phyloP scores from a whole-genome alignment of 768 basidiomycete genomes.

The Cyclocybe cylindracea region DNA sequence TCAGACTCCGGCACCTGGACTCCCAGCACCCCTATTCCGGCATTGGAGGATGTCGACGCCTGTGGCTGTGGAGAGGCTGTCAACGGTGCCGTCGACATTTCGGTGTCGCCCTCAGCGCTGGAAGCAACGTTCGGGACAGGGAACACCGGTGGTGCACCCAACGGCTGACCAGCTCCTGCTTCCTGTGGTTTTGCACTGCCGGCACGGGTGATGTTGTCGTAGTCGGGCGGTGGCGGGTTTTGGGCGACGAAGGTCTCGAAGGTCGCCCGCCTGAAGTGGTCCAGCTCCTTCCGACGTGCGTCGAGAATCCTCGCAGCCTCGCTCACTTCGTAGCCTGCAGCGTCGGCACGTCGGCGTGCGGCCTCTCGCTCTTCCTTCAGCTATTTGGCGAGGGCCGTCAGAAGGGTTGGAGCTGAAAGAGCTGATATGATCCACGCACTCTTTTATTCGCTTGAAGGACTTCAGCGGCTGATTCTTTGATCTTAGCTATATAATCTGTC shows the following conservation, averaged over 20 bases:
- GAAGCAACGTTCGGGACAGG: background rate
- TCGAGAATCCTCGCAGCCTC: constrained; percentile 27
- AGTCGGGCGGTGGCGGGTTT: constrained; percentile 30
- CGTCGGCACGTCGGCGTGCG: constrained; percentile 28
- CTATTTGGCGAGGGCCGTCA: constrained; percentile 16
- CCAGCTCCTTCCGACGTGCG: constrained; percentile 24
- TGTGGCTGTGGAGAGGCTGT: background rate
- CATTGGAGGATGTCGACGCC: too few species aligned
- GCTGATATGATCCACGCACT: constrained; percentile 18
- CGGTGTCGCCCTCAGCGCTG: too few species aligned
- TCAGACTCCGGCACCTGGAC: constrained; percentile 3
- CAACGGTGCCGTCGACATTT: background rate
- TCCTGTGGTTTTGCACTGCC: too few species aligned
- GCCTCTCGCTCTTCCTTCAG: constrained; percentile 31
- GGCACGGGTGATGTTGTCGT: constrained; percentile 20
- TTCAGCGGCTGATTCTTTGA: constrained; percentile 34
- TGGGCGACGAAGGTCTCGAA: constrained; percentile 33
- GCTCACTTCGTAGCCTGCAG: constrained; percentile 27
- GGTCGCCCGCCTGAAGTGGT: constrained; percentile 30
- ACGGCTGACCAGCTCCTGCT: too few species aligned
- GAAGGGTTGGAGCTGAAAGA: background rate
- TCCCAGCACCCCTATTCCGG: background rate
- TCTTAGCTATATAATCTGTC: constrained; percentile 32
- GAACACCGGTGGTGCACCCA: background rate
- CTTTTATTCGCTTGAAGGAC: constrained; percentile 35